phyloP scores from a whole-genome alignment of 352 stramenopile species.

The Phytophthora gonapodyides region DNA sequence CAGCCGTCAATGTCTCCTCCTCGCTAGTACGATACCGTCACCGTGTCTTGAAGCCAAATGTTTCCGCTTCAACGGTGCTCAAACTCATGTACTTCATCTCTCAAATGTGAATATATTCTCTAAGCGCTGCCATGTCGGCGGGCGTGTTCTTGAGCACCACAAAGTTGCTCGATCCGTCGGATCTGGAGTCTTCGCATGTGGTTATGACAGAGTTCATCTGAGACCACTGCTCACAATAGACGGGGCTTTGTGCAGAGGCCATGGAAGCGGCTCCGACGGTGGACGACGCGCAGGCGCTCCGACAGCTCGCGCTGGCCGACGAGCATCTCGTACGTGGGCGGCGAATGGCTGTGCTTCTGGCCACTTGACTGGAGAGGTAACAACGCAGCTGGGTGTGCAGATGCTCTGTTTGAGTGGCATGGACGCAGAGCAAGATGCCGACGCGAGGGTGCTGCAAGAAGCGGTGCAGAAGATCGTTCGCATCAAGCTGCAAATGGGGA shows the following conservation, averaged over 20 bases:
- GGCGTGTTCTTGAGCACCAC: neutral
- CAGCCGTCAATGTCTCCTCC: too few species aligned
- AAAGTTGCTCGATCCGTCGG: constrained; percentile 16
- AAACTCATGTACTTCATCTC: neutral
- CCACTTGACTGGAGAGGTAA: too few species aligned
- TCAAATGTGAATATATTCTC: neutral
- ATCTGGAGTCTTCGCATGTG: constrained; percentile 8
- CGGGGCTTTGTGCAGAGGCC: constrained; percentile 12
- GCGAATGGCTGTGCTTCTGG: neutral
- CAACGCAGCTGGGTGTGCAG: constrained; percentile 12
- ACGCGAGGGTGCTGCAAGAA: constrained; percentile 28
- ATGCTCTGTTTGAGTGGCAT: constrained; percentile 56
- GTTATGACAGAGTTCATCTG: neutral
- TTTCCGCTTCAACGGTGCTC: too few species aligned
- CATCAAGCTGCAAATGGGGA: constrained; percentile 61
- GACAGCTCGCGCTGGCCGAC: constrained; percentile 36
- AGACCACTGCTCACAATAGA: constrained; percentile 13
- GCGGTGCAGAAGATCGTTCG: constrained; percentile 50
- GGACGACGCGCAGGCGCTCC: constrained; percentile 29
- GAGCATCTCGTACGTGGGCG: constrained; percentile 46
- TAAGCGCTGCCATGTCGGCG: neutral
- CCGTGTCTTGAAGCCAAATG: too few species aligned
- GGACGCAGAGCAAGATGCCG: constrained; percentile 26
- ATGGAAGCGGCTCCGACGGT: constrained; percentile 28
- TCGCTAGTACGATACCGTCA: too few species aligned